Percentiles rank a stretch among this genome's conserved stretches.
These are phyloP conservation scores for Botrytis tulipae DNA, from an alignment of 2,329 filamentous ascomycete species.

Conservation along the genomic window DNA sequence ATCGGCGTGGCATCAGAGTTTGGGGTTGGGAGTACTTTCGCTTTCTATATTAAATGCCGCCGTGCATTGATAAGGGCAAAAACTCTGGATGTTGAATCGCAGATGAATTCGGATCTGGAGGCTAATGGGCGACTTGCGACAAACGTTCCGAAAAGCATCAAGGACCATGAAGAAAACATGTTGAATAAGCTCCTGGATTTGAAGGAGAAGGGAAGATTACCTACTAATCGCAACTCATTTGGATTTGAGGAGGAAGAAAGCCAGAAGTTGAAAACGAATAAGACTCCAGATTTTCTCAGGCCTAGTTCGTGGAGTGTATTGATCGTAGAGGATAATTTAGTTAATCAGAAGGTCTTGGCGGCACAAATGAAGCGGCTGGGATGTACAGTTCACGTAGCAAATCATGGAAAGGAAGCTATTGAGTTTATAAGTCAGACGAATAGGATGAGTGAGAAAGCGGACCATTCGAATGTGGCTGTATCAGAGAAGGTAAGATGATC, in stretches of 20 bases:
- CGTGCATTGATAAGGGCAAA: conserved; percentile 18
- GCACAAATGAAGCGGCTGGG: conserved; percentile 49
- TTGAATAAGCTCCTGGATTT: conserved; percentile 1
- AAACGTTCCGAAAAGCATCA: conserved; percentile 19
- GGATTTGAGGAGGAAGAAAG: conserved; percentile 15
- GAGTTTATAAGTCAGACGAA: conserved; percentile 36
- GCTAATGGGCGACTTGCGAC: conserved; percentile 22
- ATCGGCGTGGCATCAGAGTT: conserved; percentile 69
- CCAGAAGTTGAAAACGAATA: not conserved
- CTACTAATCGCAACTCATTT: conserved; percentile 12
- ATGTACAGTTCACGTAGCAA: conserved; percentile 47
- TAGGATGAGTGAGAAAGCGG: conserved; percentile 45
- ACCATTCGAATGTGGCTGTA: conserved; percentile 39
- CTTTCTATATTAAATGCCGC: conserved; percentile 66
- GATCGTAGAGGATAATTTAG: conserved; percentile 59
- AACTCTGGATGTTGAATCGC: conserved; percentile 12
- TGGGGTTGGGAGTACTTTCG: conserved; percentile 71
- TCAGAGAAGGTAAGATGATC: conserved; percentile 45
- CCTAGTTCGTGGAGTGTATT: conserved; percentile 41
- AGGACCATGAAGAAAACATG: conserved; percentile 13
- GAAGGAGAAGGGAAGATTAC: conserved; percentile 5
- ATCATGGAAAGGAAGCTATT: conserved; percentile 56
- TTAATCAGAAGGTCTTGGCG: conserved; percentile 58
- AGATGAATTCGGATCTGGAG: conserved; percentile 7
- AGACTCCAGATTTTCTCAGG: not conserved